Base-by-base conservation (phyloP, 305 asterid species). In the Rubia peregrina region DNA sequence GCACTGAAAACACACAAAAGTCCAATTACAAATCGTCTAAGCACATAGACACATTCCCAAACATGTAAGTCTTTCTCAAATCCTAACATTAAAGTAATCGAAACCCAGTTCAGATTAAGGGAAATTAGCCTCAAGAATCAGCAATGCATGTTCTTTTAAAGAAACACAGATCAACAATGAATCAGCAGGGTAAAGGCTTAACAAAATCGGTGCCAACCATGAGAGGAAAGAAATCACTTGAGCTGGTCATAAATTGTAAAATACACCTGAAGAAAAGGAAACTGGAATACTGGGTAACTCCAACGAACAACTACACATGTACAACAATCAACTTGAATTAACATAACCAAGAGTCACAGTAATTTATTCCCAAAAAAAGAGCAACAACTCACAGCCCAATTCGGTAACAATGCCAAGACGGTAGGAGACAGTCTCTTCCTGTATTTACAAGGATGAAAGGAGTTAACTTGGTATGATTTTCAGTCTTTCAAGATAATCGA, bases 361-460 rank as follows among this genome's bases (percentile, higher is more conserved):
- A 30, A 30, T 30, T 30, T 30, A 30, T 30, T 30, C 36, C 36
- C 36, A 3, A 30, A 30, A 30, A 30, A 30, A 2, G 2, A 3
- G n/a, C 44, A 66, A 61, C 21, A 19, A 77, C 94, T 80, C 74
- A 86, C 98, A 33, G 98, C 98, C 98, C 98, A 93, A 77, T 89
- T 93, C 12, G 98, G 96, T 77, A 93, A 91, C 83, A 93, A 81
- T 26, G 98, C 96, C 76, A 90, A 83, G 75, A 88, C 85, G 0
- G 97, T 93, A 41, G 98, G 97, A 41, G 98, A 83, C 75, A 93
- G 96, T 43, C 71, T 95, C 99, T 43, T 95, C 99, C 99, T 94
- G 89, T 75, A 70, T 76, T 69, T 40, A 40, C 61, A 11, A 36
- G 71, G 42, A 46, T 8, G 38, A 64, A 40, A 71, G 21, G 17